A percentile compares a stretch with the other conserved stretches of the same genome.
These are phyloP conservation scores for Cenchrus fungigraminus DNA, from an alignment of 176 grass and related monocot genomes.

Conservation along the genomic window DNA sequence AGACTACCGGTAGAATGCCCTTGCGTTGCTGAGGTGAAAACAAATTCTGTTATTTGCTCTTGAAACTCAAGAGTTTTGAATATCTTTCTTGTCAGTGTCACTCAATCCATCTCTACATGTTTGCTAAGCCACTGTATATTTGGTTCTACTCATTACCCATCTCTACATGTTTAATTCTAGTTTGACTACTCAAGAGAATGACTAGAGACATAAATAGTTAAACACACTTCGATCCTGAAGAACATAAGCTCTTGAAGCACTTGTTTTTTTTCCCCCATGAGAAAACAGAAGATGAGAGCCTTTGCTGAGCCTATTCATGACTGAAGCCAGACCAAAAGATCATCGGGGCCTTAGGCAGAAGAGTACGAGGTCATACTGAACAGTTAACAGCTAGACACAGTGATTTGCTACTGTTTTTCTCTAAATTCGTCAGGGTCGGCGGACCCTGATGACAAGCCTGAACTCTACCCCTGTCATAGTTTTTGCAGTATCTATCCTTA, in stretches of 20 bases:
- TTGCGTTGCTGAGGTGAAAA: background rate
- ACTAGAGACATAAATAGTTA: background rate
- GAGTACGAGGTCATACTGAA: too few species aligned
- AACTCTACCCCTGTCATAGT: background rate
- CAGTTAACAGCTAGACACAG: too few species aligned
- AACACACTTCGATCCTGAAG: background rate
- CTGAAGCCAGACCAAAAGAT: too few species aligned
- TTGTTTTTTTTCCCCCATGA: background rate
- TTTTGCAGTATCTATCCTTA: background rate
- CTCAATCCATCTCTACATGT: background rate
- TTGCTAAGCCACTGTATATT: background rate
- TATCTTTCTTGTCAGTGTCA: background rate
- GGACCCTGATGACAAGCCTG: too few species aligned
- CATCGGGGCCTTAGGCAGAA: too few species aligned
- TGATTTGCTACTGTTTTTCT: too few species aligned
- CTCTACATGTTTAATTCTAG: background rate
- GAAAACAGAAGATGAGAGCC: background rate
- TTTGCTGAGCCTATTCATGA: background rate
- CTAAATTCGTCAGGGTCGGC: too few species aligned
- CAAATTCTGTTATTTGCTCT: background rate
- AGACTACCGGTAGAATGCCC: background rate
- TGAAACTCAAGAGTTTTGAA: background rate
- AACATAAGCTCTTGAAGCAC: background rate
- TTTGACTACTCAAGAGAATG: background rate
- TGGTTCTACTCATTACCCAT: background rate